Percentiles rank a stretch among this genome's conserved stretches.
Evolutionary conservation across 2,329 filamentous ascomycete species (phyloP).

Genomic region (Ceratocystis papillata): DNA sequence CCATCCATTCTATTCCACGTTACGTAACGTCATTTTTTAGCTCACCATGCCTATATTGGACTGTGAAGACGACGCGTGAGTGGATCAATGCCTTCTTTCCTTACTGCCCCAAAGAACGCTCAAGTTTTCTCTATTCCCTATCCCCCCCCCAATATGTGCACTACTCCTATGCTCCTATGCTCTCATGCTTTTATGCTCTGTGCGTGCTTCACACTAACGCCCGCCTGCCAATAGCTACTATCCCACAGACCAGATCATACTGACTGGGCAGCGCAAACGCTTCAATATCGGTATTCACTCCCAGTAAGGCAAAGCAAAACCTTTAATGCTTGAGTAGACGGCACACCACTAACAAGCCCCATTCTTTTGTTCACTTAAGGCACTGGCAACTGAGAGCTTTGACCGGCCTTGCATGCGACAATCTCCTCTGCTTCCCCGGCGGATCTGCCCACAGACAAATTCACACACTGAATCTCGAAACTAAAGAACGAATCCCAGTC

Average conservation of each 20-base stretch:
- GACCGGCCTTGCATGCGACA: constrained; percentile 66
- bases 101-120: constrained; percentile 1
- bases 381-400: constrained; percentile 87
- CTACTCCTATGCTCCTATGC: background rate
- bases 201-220: constrained; percentile 9
- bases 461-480: constrained; percentile 61
- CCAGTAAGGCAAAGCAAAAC: constrained; percentile 40
- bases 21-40: background rate
- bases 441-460: constrained; percentile 55
- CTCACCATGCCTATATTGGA: constrained; percentile 38
- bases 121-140: no score
- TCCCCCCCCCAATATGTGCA: no score
- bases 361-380: constrained; percentile 34
- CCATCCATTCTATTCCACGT: background rate
- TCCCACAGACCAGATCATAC: constrained; percentile 55
- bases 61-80: constrained; percentile 21
- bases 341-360: constrained; percentile 24
- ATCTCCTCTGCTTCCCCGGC: constrained; percentile 76
- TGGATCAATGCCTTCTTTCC: background rate
- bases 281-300: constrained; percentile 57
- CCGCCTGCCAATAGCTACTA: constrained; percentile 40
- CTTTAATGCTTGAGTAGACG: background rate
- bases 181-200: background rate
- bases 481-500: constrained; percentile 35
- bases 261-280: constrained; percentile 50